A percentile compares a stretch with the other conserved stretches of the same genome.
Evolutionary conservation across 805 yeast species (phyloP).

Genomic region (Hanseniaspora meyeri): DNA sequence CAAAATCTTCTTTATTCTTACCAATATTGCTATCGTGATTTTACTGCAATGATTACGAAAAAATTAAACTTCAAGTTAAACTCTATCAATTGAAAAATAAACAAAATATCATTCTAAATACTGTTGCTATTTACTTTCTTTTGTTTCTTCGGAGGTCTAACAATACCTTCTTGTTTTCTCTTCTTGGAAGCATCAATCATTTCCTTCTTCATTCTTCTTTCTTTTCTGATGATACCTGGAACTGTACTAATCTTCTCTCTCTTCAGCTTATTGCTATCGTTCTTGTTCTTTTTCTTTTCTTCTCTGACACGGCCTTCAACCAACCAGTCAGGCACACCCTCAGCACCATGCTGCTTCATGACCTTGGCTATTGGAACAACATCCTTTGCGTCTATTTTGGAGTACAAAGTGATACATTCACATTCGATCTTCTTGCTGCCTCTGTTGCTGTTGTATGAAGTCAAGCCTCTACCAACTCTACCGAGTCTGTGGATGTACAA

Average conservation of each 20-base stretch:
- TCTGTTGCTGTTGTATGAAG: background rate
- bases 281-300: constrained; percentile 22
- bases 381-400: constrained; percentile 70
- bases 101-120: background rate
- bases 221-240: constrained; percentile 52
- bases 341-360: constrained; percentile 82
- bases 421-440: constrained; percentile 61
- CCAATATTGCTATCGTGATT: no score
- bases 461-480: constrained; percentile 71
- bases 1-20: no score
- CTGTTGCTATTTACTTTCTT: background rate
- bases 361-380: constrained; percentile 82
- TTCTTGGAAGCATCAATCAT: constrained; percentile 69
- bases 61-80: no score
- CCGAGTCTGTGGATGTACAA: constrained; percentile 96
- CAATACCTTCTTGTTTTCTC: constrained; percentile 31
- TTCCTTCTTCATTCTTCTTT: constrained; percentile 48
- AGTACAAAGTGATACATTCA: constrained; percentile 79
- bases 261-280: constrained; percentile 39
- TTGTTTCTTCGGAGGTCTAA: constrained; percentile 4
- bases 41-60: background rate
- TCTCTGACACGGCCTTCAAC: constrained; percentile 27
- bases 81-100: background rate
- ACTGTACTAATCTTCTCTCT: constrained; percentile 77
- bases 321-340: constrained; percentile 66